Conservation (phyloP, 352 stramenopile species). For the Globisporangium echinulatum region DNA sequence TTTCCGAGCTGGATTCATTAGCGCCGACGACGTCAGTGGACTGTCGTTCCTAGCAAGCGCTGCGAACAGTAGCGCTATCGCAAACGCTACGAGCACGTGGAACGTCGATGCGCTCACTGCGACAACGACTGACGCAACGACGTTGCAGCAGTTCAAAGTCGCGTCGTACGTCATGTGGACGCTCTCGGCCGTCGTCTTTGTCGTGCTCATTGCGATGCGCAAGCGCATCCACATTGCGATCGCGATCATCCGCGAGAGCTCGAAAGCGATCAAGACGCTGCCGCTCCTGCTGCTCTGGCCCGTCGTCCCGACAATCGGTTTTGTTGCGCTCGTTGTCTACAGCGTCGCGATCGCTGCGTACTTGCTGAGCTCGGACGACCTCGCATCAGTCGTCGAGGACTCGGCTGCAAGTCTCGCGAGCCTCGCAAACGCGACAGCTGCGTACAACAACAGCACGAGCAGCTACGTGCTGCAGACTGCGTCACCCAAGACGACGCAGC, state of each 20-base stretch:
- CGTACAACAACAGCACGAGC: conserved; percentile 23
- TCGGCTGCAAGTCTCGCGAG: conserved; percentile 14
- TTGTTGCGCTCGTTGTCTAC: conserved; percentile 56
- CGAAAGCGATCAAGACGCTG: conserved; percentile 48
- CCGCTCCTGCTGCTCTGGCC: conserved; percentile 61
- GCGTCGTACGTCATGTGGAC: conserved; percentile 56
- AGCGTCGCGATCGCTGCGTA: conserved; percentile 46
- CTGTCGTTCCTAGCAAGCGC: conserved; percentile 45
- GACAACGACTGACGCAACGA: conserved; percentile 23
- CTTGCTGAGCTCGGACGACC: conserved; percentile 52
- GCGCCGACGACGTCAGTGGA: conserved; percentile 18
- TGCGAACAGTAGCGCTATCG: background rate
- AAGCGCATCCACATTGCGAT: conserved; percentile 64
- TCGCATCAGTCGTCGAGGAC: conserved; percentile 20
- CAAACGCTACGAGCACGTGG: conserved; percentile 12
- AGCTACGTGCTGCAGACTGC: conserved; percentile 9
- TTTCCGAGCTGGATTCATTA: conserved; percentile 56
- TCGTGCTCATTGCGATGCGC: conserved; percentile 62
- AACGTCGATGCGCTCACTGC: conserved; percentile 19
- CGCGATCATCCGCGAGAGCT: conserved; percentile 69
- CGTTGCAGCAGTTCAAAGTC: conserved; percentile 53
- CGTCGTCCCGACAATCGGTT: conserved; percentile 39
- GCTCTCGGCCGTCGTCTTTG: conserved; percentile 34
- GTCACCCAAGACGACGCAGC: conserved; percentile 40
- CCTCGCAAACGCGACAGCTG: conserved; percentile 24